phyloP scores from a whole-genome alignment of 805 yeast genomes.

The Myxozyma lipomycoides region DNA sequence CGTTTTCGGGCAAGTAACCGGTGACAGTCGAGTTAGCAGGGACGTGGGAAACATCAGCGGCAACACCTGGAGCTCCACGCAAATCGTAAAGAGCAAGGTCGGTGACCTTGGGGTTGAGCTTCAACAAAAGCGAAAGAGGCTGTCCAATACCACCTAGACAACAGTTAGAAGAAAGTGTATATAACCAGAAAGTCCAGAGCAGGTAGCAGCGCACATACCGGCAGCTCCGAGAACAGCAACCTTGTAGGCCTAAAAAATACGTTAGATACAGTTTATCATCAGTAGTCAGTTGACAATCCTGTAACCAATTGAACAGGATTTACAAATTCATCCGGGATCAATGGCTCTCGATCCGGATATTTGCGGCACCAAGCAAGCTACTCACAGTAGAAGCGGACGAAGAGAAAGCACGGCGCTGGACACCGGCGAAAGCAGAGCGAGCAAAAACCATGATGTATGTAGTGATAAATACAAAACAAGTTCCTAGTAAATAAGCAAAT shows the following conservation, averaged over 20 bases:
- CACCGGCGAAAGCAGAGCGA: slow-evolving; percentile 21
- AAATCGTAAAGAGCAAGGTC: slow-evolving; percentile 83
- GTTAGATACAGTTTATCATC: background rate
- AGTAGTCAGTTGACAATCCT: background rate
- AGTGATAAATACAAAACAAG: background rate
- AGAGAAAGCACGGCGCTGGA: slow-evolving; percentile 30
- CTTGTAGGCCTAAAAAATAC: slow-evolving; percentile 42
- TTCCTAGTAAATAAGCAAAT: background rate
- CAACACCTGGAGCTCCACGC: slow-evolving; percentile 93
- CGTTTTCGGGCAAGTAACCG: slow-evolving; percentile 81
- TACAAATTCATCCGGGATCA: too few species aligned
- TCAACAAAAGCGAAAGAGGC: slow-evolving; percentile 76
- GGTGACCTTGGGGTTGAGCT: slow-evolving; percentile 83
- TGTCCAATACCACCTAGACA: slow-evolving; percentile 92
- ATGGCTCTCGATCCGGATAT: too few species aligned
- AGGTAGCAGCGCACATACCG: slow-evolving; percentile 9
- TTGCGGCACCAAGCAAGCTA: too few species aligned
- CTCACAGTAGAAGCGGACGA: slow-evolving; percentile 27
- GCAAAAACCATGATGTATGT: slow-evolving; percentile 23
- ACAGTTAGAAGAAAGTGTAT: too few species aligned
- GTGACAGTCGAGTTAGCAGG: slow-evolving; percentile 86
- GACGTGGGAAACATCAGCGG: slow-evolving; percentile 90
- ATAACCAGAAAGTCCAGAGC: slow-evolving; percentile 44
- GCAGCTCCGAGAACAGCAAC: slow-evolving; percentile 82
- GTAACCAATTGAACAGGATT: background rate